These are phyloP conservation scores for Cornus controversa DNA, from an alignment of 148 eudicot genomes.

Conservation along the genomic window DNA sequence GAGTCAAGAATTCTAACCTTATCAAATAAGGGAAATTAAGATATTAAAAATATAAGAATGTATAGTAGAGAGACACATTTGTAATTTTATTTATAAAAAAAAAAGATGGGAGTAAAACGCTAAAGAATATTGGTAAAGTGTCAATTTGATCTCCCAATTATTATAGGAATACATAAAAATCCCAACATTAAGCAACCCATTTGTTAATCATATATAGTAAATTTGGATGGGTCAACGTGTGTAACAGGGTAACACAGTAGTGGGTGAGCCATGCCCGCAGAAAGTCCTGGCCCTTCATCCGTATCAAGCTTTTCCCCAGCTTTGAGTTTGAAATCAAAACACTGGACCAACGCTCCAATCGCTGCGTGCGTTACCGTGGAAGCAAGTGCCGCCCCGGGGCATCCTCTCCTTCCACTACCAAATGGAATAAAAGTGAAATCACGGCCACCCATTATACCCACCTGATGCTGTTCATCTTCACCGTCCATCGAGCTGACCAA, in stretches of 20 bases:
- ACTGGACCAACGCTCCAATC: slow-evolving; percentile 16
- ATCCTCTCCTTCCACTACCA: slow-evolving; percentile 28
- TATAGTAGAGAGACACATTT: too few species aligned
- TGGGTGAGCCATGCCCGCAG: slow-evolving; percentile 17
- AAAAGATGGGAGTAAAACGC: too few species aligned
- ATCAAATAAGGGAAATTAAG: too few species aligned
- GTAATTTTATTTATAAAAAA: too few species aligned
- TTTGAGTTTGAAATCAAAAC: slow-evolving; percentile 21
- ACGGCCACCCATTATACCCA: slow-evolving; percentile 9
- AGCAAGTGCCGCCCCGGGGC: slow-evolving; percentile 23
- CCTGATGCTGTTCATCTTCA: background rate
- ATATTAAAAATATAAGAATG: too few species aligned
- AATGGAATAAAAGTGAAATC: slow-evolving; percentile 19
- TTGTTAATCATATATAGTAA: too few species aligned
- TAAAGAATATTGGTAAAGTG: too few species aligned
- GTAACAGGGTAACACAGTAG: slow-evolving; percentile 24
- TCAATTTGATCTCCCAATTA: too few species aligned
- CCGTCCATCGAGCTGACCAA: background rate
- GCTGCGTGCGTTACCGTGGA: slow-evolving; percentile 2
- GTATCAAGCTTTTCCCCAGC: slow-evolving; percentile 18
- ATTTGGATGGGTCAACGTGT: background rate
- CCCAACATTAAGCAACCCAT: too few species aligned
- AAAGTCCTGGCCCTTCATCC: slow-evolving; percentile 18
- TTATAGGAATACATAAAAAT: too few species aligned
- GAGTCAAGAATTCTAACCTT: too few species aligned